Base-by-base conservation (phyloP, 2,329 filamentous ascomycete species). In the Pseudogymnoascus sp. region DNA sequence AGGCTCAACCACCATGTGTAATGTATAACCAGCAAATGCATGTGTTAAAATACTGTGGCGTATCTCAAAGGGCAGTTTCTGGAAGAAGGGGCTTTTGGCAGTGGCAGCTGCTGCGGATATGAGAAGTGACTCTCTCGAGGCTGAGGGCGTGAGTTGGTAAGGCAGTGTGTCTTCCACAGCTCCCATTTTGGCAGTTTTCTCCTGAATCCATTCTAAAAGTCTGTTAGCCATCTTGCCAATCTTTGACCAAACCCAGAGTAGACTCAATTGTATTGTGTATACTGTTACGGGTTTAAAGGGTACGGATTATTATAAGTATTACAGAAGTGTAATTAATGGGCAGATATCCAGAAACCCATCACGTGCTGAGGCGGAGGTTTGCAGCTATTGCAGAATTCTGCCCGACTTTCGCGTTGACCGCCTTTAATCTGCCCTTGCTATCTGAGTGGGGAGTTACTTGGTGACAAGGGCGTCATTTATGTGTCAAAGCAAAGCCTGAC, bases 381-480 rank as follows among this genome's bases (percentile, higher is more conserved):
- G 19, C 5, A 12, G 9, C 19, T 45, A 25, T 8, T 52, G 11
- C 49, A 14, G 49, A 7, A 55, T 55, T 55, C 49, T 55, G 49
- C 49, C 49, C 9, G n/a, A 55, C 49, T 33, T 35, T 55, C 3
- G 28, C 16, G n/a, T 14, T 55, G 28, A 55, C 49, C 49, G 49
- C 49, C 49, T 55, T 55, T 22, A 19, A 33, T 52, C 16, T 12
- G 3, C n/a, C 12, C 14, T 16, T 16, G 11, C 14, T 28, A 52
- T 30, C 45, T 55, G n/a, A 49, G 6, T 55, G 25, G 45, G 19
- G 19, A 9, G 45, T 14, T 55, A 55, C 49, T 3, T 7, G 4
- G 28, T 55, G 49, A 55, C 49, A 33, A 33, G 49, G 49, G 49
- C 49, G 49, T 55, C 49, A 55, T 55, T 55, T 55, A 55, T 55